Evolutionary conservation across 2,329 filamentous ascomycete species (phyloP).

Genomic region (Calonectria pseudoturangicola): DNA sequence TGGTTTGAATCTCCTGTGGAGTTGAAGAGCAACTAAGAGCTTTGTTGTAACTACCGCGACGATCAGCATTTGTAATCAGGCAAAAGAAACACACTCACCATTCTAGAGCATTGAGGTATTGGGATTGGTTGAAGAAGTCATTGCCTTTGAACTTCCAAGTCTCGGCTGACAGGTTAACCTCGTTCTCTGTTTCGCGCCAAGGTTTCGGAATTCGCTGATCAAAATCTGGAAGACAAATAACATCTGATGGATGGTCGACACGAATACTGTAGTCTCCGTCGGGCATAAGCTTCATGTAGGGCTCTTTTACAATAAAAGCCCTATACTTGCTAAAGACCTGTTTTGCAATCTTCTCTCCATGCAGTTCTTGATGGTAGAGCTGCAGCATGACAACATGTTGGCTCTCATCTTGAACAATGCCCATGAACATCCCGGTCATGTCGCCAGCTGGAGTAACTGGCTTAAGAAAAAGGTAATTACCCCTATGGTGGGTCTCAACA

Average conservation of each 20-base stretch:
- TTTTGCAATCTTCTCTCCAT: constrained; percentile 56
- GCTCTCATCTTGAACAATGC: constrained; percentile 64
- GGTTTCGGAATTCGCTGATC: constrained; percentile 63
- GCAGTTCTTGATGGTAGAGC: constrained; percentile 65
- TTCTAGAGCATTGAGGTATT: constrained; percentile 56
- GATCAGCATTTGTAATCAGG: background rate
- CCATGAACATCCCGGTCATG: constrained; percentile 44
- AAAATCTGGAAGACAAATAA: constrained; percentile 60
- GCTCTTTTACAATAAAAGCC: constrained; percentile 71
- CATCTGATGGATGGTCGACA: constrained; percentile 72
- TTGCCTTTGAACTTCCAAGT: constrained; percentile 60
- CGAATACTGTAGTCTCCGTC: constrained; percentile 66
- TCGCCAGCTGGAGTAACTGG: constrained; percentile 46
- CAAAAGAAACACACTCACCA: constrained; percentile 56
- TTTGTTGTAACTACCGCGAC: background rate
- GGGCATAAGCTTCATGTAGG: constrained; percentile 66
- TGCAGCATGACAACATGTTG: constrained; percentile 57
- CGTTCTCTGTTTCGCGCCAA: constrained; percentile 56
- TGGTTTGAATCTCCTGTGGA: constrained; percentile 58
- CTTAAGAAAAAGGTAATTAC: constrained; percentile 44
- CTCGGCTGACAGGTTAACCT: background rate
- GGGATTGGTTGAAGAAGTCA: constrained; percentile 47
- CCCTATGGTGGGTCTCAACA: constrained; percentile 46
- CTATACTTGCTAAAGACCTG: constrained; percentile 59
- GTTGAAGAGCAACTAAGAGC: background rate